phyloP scores from a whole-genome alignment of 2,329 filamentous ascomycete species.

The Monosporascus sp. region DNA sequence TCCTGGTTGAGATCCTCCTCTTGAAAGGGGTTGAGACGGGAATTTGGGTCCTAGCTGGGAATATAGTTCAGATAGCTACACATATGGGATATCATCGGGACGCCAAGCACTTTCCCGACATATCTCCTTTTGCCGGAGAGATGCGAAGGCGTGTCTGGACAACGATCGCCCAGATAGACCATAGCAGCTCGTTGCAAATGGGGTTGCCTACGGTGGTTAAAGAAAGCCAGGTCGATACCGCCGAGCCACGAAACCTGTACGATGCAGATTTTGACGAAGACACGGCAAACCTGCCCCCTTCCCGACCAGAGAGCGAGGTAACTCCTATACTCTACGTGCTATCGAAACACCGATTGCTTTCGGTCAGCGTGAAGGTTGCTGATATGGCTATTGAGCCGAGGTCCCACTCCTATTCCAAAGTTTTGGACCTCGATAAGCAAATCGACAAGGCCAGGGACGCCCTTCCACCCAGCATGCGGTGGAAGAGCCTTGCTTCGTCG shows the following conservation, averaged over 20 bases:
- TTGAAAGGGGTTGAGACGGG: conserved; percentile 22
- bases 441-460: conserved; percentile 16
- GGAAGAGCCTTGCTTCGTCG: conserved; percentile 11
- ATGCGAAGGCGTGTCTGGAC: conserved; percentile 41
- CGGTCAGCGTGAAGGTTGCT: conserved; percentile 10
- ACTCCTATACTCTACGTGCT: conserved; percentile 21
- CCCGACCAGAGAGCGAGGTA: conserved; percentile 25
- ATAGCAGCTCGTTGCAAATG: conserved; percentile 36
- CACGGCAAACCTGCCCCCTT: conserved; percentile 32
- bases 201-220: conserved; percentile 39
- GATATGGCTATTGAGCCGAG: conserved; percentile 13
- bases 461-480: conserved; percentile 19
- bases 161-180: conserved; percentile 35
- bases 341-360: conserved; percentile 15
- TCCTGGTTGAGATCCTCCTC: background rate
- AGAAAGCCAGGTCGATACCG: conserved; percentile 34
- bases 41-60: conserved; percentile 30
- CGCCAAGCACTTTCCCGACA: conserved; percentile 33
- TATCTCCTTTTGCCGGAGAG: conserved; percentile 39
- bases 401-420: conserved; percentile 13
- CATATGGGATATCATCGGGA: conserved; percentile 41
- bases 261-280: conserved; percentile 36
- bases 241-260: conserved; percentile 37
- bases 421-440: conserved; percentile 16
- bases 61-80: conserved; percentile 28